Base-by-base conservation (phyloP, 2,329 filamentous ascomycete species). In the Calonectria pseudoreteaudii region DNA sequence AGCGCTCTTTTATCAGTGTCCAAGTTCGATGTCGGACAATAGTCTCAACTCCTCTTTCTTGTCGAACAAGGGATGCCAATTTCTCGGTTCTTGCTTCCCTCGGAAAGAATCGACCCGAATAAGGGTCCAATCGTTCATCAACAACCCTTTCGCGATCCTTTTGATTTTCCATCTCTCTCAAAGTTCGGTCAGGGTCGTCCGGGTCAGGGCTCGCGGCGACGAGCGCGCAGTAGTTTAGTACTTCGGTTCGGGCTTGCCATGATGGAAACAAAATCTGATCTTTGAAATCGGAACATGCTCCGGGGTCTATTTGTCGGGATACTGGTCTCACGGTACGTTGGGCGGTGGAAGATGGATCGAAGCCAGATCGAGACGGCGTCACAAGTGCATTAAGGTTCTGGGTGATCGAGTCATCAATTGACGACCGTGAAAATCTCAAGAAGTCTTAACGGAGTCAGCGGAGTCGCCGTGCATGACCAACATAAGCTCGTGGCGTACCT, bases 331-430 rank as follows among this genome's bases (percentile, higher is more conserved):
- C 87, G 30, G 88, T 87, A 66, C 93, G 91, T 18, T 90, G 86
- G 0, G 92, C 90, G 1, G 95, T 98, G 1, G 94, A 96, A 0
- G 89, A 86, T 1, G 96, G 94, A 82, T 98, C 94, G 85, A 98
- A 98, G 20, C 92, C 91, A 49, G 86, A 85, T 56, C 88, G 87
- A 16, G 94, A 90, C 0, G 96, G 96, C 0, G 93, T 96, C 56
- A 95, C 87, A 47, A 98, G 90, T 1, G 95, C 95, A 87, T 98
- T 98, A 74, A 99, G 91, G 81, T 97, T 96, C 82, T 98, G 96
- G 0, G 92, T 92, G 81, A 99, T 98, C 56, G 94, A 95, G 85
- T 99, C 97, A 85, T 99, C 97, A 81, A 98, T 93, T 62, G 94
- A 91, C 67, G 91, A 89, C 76, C 97, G 92, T 13, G 96, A 98